A percentile compares a stretch with the other conserved stretches of the same genome.
Evolutionary conservation across 2,329 filamentous ascomycete genomes (phyloP).

Genomic region (Byssochlamys sp.): DNA sequence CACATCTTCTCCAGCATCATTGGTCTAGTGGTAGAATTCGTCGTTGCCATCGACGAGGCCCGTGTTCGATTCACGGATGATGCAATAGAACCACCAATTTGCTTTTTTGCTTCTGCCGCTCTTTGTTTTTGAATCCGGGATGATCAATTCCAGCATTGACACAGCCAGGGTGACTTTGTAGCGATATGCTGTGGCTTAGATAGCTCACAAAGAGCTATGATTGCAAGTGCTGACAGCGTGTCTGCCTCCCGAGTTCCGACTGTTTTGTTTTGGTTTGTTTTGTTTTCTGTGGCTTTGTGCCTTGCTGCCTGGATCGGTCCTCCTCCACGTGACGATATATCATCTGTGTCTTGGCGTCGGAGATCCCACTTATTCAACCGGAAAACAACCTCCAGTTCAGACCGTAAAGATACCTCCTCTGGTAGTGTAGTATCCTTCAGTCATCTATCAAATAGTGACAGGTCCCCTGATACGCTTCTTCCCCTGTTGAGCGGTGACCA

Average conservation of each 20-base stretch:
- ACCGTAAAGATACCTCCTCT: not conserved
- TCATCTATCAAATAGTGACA: not conserved
- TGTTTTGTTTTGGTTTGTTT: no score
- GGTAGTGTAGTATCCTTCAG: not conserved
- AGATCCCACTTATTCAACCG: not conserved
- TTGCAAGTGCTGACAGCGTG: not conserved
- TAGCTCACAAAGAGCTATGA: no score
- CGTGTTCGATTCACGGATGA: conserved; percentile 40
- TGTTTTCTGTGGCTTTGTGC: not conserved
- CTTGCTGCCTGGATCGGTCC: not conserved
- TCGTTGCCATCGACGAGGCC: conserved; percentile 39
- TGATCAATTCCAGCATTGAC: not conserved
- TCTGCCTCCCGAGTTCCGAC: not conserved
- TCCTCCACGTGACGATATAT: not conserved
- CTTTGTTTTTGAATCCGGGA: not conserved
- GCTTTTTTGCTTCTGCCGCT: not conserved
- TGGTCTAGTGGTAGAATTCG: conserved; percentile 39
- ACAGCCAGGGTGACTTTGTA: no score
- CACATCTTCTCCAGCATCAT: conserved; percentile 21
- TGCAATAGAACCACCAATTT: conserved; percentile 16
- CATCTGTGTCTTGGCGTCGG: not conserved
- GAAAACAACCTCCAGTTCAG: not conserved
- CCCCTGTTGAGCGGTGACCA: not conserved
- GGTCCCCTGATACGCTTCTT: not conserved
- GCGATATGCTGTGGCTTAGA: no score